phyloP scores from a whole-genome alignment of 1,139 yeast species.

The Fermentozyma sake region DNA sequence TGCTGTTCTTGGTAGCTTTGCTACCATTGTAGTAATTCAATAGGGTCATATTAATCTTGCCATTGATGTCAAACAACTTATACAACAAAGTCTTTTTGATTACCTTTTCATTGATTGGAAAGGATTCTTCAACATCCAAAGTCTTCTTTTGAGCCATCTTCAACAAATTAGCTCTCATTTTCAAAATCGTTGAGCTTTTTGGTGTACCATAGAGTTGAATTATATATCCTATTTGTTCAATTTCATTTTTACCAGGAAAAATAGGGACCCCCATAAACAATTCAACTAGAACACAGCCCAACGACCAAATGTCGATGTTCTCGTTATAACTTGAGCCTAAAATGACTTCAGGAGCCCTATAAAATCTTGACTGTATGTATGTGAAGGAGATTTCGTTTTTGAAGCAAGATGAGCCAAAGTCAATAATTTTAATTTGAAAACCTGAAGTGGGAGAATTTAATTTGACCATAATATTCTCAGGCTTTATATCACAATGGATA shows the following conservation, averaged over 20 bases:
- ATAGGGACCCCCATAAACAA: conserved; percentile 18
- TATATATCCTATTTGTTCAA: conserved; percentile 19
- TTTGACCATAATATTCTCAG: conserved; percentile 58
- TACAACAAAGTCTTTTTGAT: conserved; percentile 11
- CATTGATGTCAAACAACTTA: conserved; percentile 38
- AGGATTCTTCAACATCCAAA: conserved; percentile 5
- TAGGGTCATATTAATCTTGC: conserved; percentile 30
- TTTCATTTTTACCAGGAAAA: conserved; percentile 20
- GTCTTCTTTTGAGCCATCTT: conserved; percentile 6
- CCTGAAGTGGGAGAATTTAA: conserved; percentile 14
- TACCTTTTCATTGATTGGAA: conserved; percentile 8
- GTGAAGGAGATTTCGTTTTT: conserved; percentile 46
- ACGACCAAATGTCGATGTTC: conserved; percentile 31
- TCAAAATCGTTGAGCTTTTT: conserved; percentile 8
- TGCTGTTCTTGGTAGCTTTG: too few relatives aligned
- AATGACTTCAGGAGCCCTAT: conserved; percentile 75
- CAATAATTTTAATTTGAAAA: conserved; percentile 49
- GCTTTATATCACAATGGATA: conserved; percentile 79
- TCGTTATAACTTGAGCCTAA: conserved; percentile 71
- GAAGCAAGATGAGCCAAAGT: conserved; percentile 60
- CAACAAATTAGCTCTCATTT: conserved; percentile 7
- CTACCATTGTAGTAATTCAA: conserved; percentile 19
- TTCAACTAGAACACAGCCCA: conserved; percentile 23
- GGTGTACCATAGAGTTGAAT: conserved; percentile 21
- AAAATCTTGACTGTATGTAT: conserved; percentile 61